A percentile compares a stretch with the other conserved stretches of the same genome.
Evolutionary conservation across 2,329 filamentous ascomycete species (phyloP).

Genomic region (Clathrospora elynae): DNA sequence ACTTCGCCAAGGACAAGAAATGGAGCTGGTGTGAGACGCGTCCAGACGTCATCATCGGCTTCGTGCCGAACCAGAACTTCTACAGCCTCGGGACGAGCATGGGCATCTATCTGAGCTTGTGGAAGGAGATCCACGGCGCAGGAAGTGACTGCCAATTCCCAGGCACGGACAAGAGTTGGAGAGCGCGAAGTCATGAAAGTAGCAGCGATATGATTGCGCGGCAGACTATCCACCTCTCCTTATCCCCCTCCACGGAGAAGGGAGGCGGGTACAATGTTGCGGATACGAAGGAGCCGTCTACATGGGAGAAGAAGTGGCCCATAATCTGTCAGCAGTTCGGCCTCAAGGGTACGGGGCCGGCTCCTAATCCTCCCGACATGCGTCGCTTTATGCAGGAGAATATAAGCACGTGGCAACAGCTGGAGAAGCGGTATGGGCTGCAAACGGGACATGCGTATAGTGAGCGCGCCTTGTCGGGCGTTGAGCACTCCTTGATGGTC

Average conservation of each 20-base stretch:
- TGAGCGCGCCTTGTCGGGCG: slow-evolving; percentile 45
- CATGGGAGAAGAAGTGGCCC: slow-evolving; percentile 55
- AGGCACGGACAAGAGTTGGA: slow-evolving; percentile 46
- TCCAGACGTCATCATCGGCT: slow-evolving; percentile 52
- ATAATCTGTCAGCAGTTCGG: slow-evolving; percentile 54
- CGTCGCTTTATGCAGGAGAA: slow-evolving; percentile 38
- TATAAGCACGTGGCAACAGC: slow-evolving; percentile 26
- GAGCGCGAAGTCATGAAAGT: slow-evolving; percentile 45
- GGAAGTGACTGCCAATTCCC: slow-evolving; percentile 49
- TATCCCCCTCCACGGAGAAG: slow-evolving; percentile 46
- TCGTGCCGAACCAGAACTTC: slow-evolving; percentile 50
- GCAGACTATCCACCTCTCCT: slow-evolving; percentile 49
- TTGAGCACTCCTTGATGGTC: slow-evolving; percentile 52
- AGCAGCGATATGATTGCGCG: slow-evolving; percentile 50
- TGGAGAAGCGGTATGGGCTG: slow-evolving; percentile 38
- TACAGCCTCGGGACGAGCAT: slow-evolving; percentile 46
- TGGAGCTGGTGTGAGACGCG: slow-evolving; percentile 51
- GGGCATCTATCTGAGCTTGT: slow-evolving; percentile 48
- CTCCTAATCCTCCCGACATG: slow-evolving; percentile 26
- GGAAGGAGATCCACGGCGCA: slow-evolving; percentile 46
- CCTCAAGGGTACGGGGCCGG: slow-evolving; percentile 47
- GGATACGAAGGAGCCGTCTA: slow-evolving; percentile 44
- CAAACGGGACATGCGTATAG: slow-evolving; percentile 49
- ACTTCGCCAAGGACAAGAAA: slow-evolving; percentile 41
- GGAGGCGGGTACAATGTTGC: slow-evolving; percentile 51